Base-by-base conservation (phyloP, 768 basidiomycete genomes). In the Leccinellum albellum region DNA sequence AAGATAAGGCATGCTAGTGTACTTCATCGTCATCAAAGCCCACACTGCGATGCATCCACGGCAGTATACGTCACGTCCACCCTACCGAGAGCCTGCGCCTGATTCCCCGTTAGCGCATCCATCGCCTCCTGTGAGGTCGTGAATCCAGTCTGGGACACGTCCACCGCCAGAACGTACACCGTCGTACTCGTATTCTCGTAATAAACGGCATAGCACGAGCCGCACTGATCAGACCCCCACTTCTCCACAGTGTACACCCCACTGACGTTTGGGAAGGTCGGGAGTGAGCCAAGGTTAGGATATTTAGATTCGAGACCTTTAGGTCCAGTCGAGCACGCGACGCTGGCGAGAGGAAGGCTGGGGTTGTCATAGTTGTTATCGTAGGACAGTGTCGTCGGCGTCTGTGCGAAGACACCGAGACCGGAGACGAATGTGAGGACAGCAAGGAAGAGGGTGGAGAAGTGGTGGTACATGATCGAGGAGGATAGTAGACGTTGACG, bases 151-250 rank as follows among this genome's bases (percentile, higher is more conserved):
- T 31, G 54, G 13, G 84, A 74, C 55, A 70, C 69, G 60, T 89
- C 87, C 40, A 88, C 75, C 2, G 80, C 87, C 9, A 82, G 60
- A 14, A 87, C 68, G 50, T 78, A 76, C 66, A 87, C 72, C 50
- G 69, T 80, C 44, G 55, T 76, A 20, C 1, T 79, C 42, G 55
- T 76, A 21, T 1, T 42, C 0, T 49, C 55, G 50, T 64, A 74
- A 9, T 65, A 69, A 35, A 75, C 59, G 3, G 60, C 54, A 46
- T 75, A 75, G 54, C 73, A 74, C 3, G 61, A 12, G 10, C 73
- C 73, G 28, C 73, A 75, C 15, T 55, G 70, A 1, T 1, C 68
- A 69, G 59, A 42, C 66, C 49, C 37, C 29, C 70, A 0, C 65
- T 63, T 13, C 9, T 48, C 17, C 23, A 74, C 61, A 33, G 65